Conservation (phyloP, 106 monocot species). For the Platanthera zijinensis region DNA sequence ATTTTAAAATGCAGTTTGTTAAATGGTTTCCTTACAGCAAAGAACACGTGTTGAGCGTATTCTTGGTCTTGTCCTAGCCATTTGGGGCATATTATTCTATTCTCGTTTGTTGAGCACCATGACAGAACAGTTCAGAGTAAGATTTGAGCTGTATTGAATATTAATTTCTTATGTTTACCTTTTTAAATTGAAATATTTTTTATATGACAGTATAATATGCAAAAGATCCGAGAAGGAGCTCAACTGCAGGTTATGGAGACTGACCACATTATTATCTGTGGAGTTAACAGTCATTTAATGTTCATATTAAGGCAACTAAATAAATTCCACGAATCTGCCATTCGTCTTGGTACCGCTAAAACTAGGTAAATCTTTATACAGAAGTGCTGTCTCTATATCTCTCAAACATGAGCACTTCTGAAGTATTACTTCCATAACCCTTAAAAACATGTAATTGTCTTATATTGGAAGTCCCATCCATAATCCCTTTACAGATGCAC, state of each 20-base stretch:
- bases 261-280: conserved; percentile 95
- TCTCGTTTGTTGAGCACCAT: conserved; percentile 87
- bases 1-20: not conserved
- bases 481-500: too few species aligned
- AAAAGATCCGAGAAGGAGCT: conserved; percentile 94
- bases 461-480: too few species aligned
- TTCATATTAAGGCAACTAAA: conserved; percentile 92
- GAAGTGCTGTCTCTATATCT: not conserved
- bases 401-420: not conserved
- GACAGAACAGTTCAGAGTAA: conserved; percentile 95
- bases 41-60: conserved; percentile 88
- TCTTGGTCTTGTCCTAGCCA: conserved; percentile 80
- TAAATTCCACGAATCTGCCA: conserved; percentile 84
- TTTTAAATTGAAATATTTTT: conserved; percentile 1
- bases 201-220: conserved; percentile 73
- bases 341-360: conserved; percentile 82
- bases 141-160: conserved; percentile 10
- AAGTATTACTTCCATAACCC: not conserved
- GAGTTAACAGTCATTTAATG: conserved; percentile 82
- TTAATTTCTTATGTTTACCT: not conserved
- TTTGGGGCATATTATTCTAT: conserved; percentile 95
- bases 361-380: conserved; percentile 51
- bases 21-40: conserved; percentile 51
- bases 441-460: not conserved
- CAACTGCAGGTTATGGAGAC: conserved; percentile 88